phyloP scores from a whole-genome alignment of 305 asterid species.

The Fraxinus albicans region DNA sequence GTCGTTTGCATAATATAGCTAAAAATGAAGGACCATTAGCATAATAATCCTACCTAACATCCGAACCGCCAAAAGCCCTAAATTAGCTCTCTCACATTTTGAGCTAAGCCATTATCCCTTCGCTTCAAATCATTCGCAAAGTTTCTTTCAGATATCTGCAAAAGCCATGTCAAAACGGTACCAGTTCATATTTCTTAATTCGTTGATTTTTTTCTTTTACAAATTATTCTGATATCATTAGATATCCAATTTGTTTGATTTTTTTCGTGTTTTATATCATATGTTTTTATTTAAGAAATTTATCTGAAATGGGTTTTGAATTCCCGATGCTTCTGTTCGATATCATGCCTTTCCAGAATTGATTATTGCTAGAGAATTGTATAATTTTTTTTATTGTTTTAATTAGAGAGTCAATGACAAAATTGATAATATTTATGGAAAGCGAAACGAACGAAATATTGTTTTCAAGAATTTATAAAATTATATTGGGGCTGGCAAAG shows the following conservation, averaged over 20 bases:
- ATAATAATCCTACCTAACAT: conserved; percentile 14
- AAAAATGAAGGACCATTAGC: conserved; percentile 31
- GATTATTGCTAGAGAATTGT: conserved; percentile 3
- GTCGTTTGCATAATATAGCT: conserved; percentile 9
- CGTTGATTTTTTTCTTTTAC: background rate
- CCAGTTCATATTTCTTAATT: background rate
- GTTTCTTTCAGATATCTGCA: conserved; percentile 27
- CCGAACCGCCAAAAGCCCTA: conserved; percentile 51
- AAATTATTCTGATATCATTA: background rate
- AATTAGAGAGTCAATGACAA: background rate
- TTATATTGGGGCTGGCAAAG: background rate
- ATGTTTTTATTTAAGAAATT: background rate
- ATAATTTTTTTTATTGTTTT: background rate
- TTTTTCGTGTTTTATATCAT: background rate
- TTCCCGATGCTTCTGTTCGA: background rate
- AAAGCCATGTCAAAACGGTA: conserved; percentile 45
- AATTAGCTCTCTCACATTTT: conserved; percentile 39
- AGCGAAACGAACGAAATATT: background rate
- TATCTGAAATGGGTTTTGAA: background rate
- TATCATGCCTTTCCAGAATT: background rate
- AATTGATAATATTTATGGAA: background rate
- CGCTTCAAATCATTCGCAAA: conserved; percentile 21
- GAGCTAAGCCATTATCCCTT: background rate
- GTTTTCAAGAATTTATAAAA: background rate
- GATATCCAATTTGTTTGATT: background rate